Conservation (phyloP, 805 yeast species). For the Starmera quercuum region DNA sequence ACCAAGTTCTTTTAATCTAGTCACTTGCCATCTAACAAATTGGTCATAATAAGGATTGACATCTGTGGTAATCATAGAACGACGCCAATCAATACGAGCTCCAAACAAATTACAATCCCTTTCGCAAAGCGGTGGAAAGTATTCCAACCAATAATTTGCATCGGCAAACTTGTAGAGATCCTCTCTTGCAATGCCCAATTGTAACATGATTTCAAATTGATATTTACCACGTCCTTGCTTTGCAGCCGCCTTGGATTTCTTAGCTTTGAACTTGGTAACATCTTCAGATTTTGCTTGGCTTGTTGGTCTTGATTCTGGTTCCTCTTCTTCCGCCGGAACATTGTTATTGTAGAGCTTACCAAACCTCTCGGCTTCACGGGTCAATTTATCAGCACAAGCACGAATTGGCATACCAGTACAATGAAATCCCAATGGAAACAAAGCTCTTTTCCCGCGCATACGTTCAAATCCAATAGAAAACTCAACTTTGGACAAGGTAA, state of each 20-base stretch:
- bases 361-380: constrained; percentile 86
- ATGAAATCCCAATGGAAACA: constrained; percentile 96
- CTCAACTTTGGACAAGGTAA: constrained; percentile 91
- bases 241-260: constrained; percentile 89
- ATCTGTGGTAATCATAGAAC: constrained; percentile 92
- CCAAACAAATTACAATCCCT: constrained; percentile 76
- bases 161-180: constrained; percentile 88
- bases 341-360: constrained; percentile 72
- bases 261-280: constrained; percentile 84
- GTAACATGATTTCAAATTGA: constrained; percentile 95
- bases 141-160: constrained; percentile 82
- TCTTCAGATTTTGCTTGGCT: constrained; percentile 49
- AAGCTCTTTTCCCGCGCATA: constrained; percentile 86
- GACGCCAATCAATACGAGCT: constrained; percentile 96
- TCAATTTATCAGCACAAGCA: constrained; percentile 92
- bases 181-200: constrained; percentile 77
- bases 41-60: constrained; percentile 92
- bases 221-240: constrained; percentile 91
- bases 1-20: constrained; percentile 72
- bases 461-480: constrained; percentile 90
- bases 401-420: constrained; percentile 99
- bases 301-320: constrained; percentile 26
- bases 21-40: constrained; percentile 95
- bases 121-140: constrained; percentile 87
- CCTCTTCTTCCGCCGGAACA: constrained; percentile 59